Base-by-base conservation (phyloP, 495 filamentous ascomycete genomes). In the Aspergillus nanangensis region DNA sequence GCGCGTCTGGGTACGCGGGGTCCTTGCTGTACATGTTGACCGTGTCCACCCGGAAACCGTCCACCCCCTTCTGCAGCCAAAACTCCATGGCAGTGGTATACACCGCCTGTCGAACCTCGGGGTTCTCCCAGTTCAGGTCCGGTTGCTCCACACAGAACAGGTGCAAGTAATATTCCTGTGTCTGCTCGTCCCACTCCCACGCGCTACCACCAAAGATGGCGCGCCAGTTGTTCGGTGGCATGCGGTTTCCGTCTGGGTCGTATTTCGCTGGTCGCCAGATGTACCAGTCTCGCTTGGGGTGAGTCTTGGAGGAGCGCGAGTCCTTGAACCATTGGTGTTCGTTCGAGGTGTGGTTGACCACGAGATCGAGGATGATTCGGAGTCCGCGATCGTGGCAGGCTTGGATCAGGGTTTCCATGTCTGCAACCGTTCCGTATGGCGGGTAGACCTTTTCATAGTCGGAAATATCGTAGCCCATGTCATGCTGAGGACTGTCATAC, bases 151-250 rank as follows among this genome's bases (percentile, higher is more conserved):
- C 55, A 0, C 66, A 66, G 49, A 74, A 79, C 20, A 80, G 65
- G 42, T 74, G 67, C 24, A 80, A 62, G 46, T 75, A 80, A 50
- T 79, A 80, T 48, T 79, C 73, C 29, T 73, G 58, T 0, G 72
- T 76, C 8, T 44, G 38, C 45, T 75, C 71, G 39, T 79, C 74
- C 66, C 67, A 80, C 21, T 67, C 68, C 76, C 77, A 80, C 0
- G 72, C 75, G 39, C 66, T 72, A 25, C 74, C 74, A 9, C 74
- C 77, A 23, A 82, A 77, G 19, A 73, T 67, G 45, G 64, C 61
- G 21, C 70, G 66, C 75, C 77, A 83, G 56, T 83, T 83, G 44
- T 79, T 83, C 0, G 79, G 79, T 0, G 78, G 79, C n/a, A 58
- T 55, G 4, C 74, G 69, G 3, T 66, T 69, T n/a, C 79, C 78